Percentiles rank a stretch among this genome's conserved stretches.
Evolutionary conservation across 208 protist genomes (phyloP).

Genomic region (Crithidia brevicula): DNA sequence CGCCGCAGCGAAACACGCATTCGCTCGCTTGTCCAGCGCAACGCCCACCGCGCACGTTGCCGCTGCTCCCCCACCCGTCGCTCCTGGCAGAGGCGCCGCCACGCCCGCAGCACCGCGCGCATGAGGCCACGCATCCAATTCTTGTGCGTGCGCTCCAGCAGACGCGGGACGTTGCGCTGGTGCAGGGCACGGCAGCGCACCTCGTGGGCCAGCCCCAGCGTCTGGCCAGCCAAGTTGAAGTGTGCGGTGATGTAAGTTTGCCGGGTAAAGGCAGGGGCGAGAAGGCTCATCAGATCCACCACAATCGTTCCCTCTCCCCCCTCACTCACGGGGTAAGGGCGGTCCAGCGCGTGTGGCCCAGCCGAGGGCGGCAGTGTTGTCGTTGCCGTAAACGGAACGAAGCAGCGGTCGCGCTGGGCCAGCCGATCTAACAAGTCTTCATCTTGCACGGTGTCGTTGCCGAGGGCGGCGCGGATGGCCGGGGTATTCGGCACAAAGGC

Average conservation of each 20-base stretch:
- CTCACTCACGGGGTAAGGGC: background rate
- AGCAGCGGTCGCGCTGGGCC: constrained; percentile 1
- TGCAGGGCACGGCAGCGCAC: constrained; percentile 55
- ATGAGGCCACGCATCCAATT: constrained; percentile 68
- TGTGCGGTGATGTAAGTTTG: constrained; percentile 81
- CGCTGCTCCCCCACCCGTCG: constrained; percentile 59
- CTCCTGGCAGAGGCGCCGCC: constrained; percentile 50
- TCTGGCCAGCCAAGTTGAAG: constrained; percentile 47
- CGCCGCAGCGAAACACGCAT: constrained; percentile 44
- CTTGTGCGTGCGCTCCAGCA: constrained; percentile 56
- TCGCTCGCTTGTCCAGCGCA: constrained; percentile 54
- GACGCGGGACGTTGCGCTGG: constrained; percentile 51
- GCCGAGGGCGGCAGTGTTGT: background rate
- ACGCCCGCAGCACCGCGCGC: constrained; percentile 62
- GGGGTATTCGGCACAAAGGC: constrained; percentile 70
- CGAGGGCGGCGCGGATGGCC: constrained; percentile 36
- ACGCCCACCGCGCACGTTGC: constrained; percentile 63
- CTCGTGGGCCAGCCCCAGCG: constrained; percentile 48
- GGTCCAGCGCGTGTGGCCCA: background rate
- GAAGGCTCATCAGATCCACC: constrained; percentile 25
- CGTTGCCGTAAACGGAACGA: background rate
- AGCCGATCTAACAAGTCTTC: constrained; percentile 30
- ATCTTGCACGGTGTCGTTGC: constrained; percentile 28
- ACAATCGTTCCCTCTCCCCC: background rate
- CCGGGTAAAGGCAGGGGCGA: constrained; percentile 57